phyloP scores from a whole-genome alignment of 495 filamentous ascomycete species.

The Talaromyces ruber region DNA sequence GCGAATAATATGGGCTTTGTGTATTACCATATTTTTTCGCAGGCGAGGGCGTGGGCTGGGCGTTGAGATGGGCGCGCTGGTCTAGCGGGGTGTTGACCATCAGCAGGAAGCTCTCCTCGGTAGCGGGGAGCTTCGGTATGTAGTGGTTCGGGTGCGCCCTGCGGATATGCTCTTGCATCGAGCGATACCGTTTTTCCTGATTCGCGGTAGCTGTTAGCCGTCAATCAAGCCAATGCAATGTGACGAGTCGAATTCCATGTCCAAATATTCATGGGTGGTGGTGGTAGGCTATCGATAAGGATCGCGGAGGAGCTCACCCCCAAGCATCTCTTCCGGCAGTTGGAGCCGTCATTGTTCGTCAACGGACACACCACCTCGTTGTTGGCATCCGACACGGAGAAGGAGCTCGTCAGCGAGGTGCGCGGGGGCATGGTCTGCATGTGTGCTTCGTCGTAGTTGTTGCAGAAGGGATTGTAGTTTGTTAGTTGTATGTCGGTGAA shows the following conservation, averaged over 20 bases:
- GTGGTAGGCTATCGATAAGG: constrained; percentile 10
- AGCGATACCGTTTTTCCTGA: constrained; percentile 95
- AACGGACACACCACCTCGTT: constrained; percentile 97
- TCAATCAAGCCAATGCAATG: neutral
- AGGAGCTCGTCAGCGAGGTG: constrained; percentile 79
- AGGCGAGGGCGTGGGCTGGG: constrained; percentile 29
- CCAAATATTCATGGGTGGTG: too few relatives aligned
- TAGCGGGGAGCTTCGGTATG: constrained; percentile 96
- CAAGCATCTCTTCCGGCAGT: constrained; percentile 94
- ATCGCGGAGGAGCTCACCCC: constrained; percentile 61
- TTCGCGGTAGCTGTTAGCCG: neutral
- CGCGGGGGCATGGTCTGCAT: constrained; percentile 73
- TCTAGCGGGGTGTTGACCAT: constrained; percentile 89
- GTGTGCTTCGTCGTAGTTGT: constrained; percentile 16
- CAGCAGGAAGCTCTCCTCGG: constrained; percentile 92
- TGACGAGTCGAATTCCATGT: neutral
- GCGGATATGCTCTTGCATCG: constrained; percentile 99
- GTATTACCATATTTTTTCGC: constrained; percentile 22
- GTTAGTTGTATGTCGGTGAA: neutral
- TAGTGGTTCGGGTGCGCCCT: constrained; percentile 96
- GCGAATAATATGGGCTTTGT: neutral
- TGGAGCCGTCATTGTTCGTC: constrained; percentile 92
- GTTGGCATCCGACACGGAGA: constrained; percentile 83
- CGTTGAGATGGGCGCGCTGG: constrained; percentile 56
- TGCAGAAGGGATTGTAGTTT: neutral